phyloP scores from a whole-genome alignment of 331 rosid species.

The Erythrophleum ivorense region DNA sequence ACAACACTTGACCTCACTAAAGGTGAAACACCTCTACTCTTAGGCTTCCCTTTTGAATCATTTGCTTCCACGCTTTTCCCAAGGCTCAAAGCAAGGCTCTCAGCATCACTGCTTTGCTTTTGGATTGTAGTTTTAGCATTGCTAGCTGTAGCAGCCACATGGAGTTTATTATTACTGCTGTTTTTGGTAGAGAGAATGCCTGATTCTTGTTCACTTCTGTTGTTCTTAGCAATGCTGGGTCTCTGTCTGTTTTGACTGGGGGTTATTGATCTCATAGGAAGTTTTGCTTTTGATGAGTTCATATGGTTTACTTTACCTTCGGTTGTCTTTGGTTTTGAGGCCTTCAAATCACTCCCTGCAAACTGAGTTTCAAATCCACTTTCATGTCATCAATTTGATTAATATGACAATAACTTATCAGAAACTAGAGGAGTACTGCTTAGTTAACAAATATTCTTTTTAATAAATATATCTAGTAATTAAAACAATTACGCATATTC shows the following conservation, averaged over 20 bases:
- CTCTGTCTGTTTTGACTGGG: conserved; percentile 53
- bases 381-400: neutral
- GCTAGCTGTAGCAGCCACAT: conserved; percentile 17
- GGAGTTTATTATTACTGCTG: conserved; percentile 26
- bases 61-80: conserved; percentile 45
- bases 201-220: conserved; percentile 40
- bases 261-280: conserved; percentile 50
- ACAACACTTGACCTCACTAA: conserved; percentile 51
- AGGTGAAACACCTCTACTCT: conserved; percentile 57
- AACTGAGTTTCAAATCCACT: conserved; percentile 43
- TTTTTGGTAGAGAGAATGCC: conserved; percentile 7
- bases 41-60: conserved; percentile 44
- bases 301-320: conserved; percentile 47
- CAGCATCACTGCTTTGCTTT: conserved; percentile 39
- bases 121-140: conserved; percentile 32
- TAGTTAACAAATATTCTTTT: neutral
- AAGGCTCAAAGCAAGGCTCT: conserved; percentile 41
- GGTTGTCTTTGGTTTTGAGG: conserved; percentile 41
- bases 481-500: neutral
- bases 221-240: conserved; percentile 41
- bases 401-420: neutral
- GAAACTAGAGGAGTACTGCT: neutral
- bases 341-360: conserved; percentile 52
- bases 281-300: conserved; percentile 44
- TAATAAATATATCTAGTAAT: neutral